Conservation (phyloP, 2,329 filamentous ascomycete species). For the Exophiala lecanii-corni region DNA sequence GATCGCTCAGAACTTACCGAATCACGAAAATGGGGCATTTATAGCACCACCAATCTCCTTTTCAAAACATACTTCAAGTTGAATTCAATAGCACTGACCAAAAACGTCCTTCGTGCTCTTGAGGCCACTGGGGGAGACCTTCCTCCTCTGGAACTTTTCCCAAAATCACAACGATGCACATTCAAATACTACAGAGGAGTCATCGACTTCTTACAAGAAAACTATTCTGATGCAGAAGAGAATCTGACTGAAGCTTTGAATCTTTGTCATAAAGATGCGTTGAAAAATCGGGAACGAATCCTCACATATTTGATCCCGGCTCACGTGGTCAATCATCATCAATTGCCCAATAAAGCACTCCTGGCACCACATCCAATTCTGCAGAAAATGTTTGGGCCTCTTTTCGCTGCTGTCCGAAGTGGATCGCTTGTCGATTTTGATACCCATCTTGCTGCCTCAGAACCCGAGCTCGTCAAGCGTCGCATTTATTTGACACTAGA, state of each 20-base stretch:
- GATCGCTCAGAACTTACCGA: conserved; percentile 65
- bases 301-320: conserved; percentile 93
- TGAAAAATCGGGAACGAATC: conserved; percentile 81
- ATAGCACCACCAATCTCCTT: conserved; percentile 86
- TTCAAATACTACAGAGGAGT: conserved; percentile 97
- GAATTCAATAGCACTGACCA: conserved; percentile 81
- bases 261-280: conserved; percentile 69
- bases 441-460: conserved; percentile 69
- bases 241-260: conserved; percentile 75
- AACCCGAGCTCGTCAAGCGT: conserved; percentile 88
- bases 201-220: conserved; percentile 88
- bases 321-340: conserved; percentile 81
- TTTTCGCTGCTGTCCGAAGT: conserved; percentile 72
- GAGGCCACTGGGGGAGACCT: conserved; percentile 74
- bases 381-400: conserved; percentile 70
- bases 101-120: conserved; percentile 82
- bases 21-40: conserved; percentile 96
- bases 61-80: conserved; percentile 99
- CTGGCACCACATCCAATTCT: conserved; percentile 72
- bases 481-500: conserved; percentile 94
- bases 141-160: conserved; percentile 72
- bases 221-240: conserved; percentile 79
- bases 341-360: conserved; percentile 68
- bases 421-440: conserved; percentile 85
- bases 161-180: conserved; percentile 84